A percentile compares a stretch with the other conserved stretches of the same genome.
Conservation (phyloP, 2,329 filamentous ascomycete species). For the Trichoderma koningii region DNA sequence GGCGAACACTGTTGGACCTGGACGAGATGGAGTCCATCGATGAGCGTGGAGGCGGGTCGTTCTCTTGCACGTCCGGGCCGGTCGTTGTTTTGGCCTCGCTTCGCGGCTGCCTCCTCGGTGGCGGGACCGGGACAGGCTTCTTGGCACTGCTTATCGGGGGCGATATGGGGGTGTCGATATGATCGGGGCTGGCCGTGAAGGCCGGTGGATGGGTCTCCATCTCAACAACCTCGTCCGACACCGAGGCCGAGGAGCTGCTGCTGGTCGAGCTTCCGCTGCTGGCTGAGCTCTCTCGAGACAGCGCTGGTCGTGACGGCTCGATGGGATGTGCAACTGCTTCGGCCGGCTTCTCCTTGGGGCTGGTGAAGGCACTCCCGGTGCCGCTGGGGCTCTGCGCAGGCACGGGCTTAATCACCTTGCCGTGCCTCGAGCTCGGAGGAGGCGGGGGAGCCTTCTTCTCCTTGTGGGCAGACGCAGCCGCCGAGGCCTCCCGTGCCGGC, state of each 20-base stretch:
- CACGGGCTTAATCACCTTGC: conserved; percentile 64
- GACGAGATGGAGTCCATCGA: conserved; percentile 54
- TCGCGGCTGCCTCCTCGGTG: conserved; percentile 50
- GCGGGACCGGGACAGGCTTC: conserved; percentile 53
- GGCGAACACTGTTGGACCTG: conserved; percentile 49
- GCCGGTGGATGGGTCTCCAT: not conserved
- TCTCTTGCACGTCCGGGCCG: conserved; percentile 32
- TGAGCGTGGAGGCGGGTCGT: conserved; percentile 49
- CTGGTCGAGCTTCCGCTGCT: not conserved
- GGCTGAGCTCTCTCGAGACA: conserved; percentile 7
- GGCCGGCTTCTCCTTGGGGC: conserved; percentile 28
- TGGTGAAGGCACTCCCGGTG: conserved; percentile 32
- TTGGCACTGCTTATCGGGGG: conserved; percentile 34
- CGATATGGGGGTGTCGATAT: not conserved
- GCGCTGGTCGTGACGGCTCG: not conserved
- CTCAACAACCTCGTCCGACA: not conserved
- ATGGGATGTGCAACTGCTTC: conserved; percentile 22
- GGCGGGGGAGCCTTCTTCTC: conserved; percentile 69
- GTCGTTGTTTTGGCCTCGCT: conserved; percentile 46
- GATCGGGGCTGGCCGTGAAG: conserved; percentile 14
- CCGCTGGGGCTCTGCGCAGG: conserved; percentile 21
- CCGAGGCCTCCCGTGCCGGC: not conserved
- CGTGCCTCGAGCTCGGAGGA: conserved; percentile 73
- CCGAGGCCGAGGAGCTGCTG: conserved; percentile 5
- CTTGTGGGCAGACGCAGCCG: not conserved